Base-by-base conservation (phyloP, 371 early-diverging fungal species). In the Apophysomyces ossiformis region DNA sequence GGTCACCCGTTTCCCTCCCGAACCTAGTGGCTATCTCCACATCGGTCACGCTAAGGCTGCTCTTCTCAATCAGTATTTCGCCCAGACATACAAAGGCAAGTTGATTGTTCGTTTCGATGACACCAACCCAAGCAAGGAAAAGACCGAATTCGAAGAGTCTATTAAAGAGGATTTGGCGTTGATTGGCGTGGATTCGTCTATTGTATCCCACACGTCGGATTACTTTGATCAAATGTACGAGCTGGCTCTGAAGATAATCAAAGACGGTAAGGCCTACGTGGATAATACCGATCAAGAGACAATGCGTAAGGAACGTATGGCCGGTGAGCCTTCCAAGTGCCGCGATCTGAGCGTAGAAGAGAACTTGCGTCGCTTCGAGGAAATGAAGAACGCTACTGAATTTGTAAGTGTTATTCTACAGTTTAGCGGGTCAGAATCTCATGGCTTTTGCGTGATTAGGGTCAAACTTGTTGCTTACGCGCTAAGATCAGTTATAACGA, bases 31-130 rank as follows among this genome's bases (percentile, higher is more conserved):
- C 76, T 98, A 96, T 76, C 82, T 99, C 66, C 99, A 99, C 81
- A 96, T 99, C 78, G 99, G 99, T 60, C 99, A 99, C 82, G 98
- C 97, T 58, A 99, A 99, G 86, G 99, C 99, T 46, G 99, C 99
- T 9, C 84, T 99, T 47, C 78, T 99, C 66, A 99, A 99, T 86
- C 91, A 98, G 72, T 93, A 96, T 87, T 95, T 99, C 89, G 99
- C 99, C 7, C 82, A 91, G 18, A 78, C 80, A 38, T 96, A 97
- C 81, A 86, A 94, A 60, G 99, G 99, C 59, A 94, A 92, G 74
- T 70, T 99, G 73, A 92, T 99, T 63, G 83, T 99, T 54, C 93
- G 99, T 61, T 99, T 99, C 72, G 99, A 99, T 80, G 99, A 99
- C 85, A 99, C 99, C 61, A 99, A 99, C 80, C 99, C 99, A 13